These are phyloP conservation scores for Takakia lepidozioides DNA, from an alignment of 225 moss, liverwort and hornwort genomes.

Conservation along the genomic window DNA sequence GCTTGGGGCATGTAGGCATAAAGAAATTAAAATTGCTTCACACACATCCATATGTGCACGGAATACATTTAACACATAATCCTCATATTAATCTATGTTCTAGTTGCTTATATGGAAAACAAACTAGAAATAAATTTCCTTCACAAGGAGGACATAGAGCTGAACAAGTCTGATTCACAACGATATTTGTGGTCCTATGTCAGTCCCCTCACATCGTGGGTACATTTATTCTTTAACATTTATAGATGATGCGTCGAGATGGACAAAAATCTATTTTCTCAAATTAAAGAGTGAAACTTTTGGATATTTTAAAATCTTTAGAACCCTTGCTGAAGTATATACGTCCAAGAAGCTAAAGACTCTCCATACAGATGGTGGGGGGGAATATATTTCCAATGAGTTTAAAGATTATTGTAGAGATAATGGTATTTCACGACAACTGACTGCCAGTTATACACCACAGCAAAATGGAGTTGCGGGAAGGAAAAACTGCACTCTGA, in stretches of 20 bases:
- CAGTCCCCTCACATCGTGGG: background rate
- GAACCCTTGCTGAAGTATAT: background rate
- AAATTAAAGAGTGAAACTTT: background rate
- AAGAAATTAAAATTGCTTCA: too few relatives aligned
- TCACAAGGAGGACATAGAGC: background rate
- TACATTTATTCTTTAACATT: background rate
- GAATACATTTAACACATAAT: background rate
- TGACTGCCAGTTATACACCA: background rate
- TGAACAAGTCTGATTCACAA: background rate
- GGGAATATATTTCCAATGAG: constrained; percentile 1
- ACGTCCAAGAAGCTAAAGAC: background rate
- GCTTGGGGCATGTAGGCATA: too few relatives aligned
- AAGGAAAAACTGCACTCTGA: background rate
- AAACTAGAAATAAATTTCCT: background rate
- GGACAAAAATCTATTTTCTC: background rate
- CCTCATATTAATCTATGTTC: background rate
- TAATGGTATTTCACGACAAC: background rate
- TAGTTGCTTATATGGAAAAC: background rate
- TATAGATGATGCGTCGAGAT: background rate
- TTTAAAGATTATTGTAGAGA: constrained; percentile 2
- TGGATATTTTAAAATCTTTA: background rate
- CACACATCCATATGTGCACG: background rate
- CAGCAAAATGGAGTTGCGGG: constrained; percentile 2
- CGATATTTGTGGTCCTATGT: background rate
- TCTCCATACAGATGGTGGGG: background rate